Conservation (phyloP, 2,329 filamentous ascomycete genomes). For the Graphiopsis chlorocephala region DNA sequence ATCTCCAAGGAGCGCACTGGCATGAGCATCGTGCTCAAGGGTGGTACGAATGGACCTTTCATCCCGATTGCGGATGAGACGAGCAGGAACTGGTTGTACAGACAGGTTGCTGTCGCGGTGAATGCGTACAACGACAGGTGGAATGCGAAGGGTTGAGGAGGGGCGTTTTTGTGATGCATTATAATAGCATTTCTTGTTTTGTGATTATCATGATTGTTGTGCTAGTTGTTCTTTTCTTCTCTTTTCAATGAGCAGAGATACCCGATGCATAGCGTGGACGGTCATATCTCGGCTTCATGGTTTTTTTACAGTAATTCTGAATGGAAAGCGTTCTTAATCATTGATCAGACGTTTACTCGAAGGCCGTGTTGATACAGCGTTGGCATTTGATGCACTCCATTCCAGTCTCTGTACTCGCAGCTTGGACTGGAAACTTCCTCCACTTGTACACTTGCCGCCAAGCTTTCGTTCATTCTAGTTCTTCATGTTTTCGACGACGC, state of each 20-base stretch:
- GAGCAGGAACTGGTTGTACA: conserved; percentile 64
- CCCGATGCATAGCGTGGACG: conserved; percentile 14
- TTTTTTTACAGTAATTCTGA: not conserved
- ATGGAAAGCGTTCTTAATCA: not conserved
- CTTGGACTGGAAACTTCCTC: not conserved
- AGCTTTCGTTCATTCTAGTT: not conserved
- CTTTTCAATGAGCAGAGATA: conserved; percentile 1
- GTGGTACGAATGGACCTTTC: conserved; percentile 90
- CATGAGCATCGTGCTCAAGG: conserved; percentile 81
- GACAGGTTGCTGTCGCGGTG: conserved; percentile 63
- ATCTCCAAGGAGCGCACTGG: conserved; percentile 96
- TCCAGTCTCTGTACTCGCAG: not conserved
- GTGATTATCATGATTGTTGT: not conserved
- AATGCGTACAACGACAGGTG: conserved; percentile 68
- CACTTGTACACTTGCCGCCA: not conserved
- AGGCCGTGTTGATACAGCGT: not conserved
- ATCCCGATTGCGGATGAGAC: conserved; percentile 90
- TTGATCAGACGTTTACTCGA: not conserved
- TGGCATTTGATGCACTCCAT: not conserved
- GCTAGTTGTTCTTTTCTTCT: not conserved
- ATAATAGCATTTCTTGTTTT: not conserved
- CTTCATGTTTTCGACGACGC: not conserved
- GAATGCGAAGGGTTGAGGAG: conserved; percentile 55
- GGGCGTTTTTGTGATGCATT: not conserved
- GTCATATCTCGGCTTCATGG: not conserved